These are phyloP conservation scores for Coelastrella sp. DNA, from an alignment of 139 green algal genomes.

Conservation along the genomic window DNA sequence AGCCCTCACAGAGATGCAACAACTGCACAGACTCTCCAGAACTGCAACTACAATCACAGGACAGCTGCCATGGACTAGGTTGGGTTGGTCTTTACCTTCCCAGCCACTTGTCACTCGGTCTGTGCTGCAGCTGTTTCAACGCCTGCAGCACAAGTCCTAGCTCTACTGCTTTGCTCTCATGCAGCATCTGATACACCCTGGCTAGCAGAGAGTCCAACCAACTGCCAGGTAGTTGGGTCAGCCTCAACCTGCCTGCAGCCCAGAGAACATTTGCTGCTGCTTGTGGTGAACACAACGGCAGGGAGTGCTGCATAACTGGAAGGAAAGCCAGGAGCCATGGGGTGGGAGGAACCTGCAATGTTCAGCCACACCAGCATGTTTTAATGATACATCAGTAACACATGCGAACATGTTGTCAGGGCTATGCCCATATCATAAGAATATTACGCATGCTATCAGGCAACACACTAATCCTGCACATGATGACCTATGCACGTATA, in stretches of 20 bases:
- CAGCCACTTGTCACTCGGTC: slow-evolving; percentile 22
- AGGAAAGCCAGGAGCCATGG: slow-evolving; percentile 33
- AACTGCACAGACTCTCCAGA: no score
- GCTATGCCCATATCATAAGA: no score
- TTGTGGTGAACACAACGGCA: slow-evolving; percentile 7
- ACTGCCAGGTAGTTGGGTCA: background rate
- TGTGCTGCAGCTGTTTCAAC: slow-evolving; percentile 18
- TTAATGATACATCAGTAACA: no score
- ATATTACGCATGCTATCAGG: no score
- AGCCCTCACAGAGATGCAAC: no score
- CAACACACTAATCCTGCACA: no score
- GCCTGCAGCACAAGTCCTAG: background rate
- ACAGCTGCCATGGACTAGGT: no score
- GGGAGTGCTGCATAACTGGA: background rate
- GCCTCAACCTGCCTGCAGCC: slow-evolving; percentile 12
- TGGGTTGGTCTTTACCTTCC: background rate
- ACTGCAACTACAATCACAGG: no score
- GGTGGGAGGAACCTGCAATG: background rate
- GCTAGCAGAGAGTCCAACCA: slow-evolving; percentile 32
- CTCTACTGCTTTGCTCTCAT: background rate
- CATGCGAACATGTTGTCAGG: no score
- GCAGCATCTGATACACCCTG: background rate
- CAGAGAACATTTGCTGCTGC: slow-evolving; percentile 28
- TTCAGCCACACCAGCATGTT: background rate
- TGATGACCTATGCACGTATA: no score